These are phyloP conservation scores for Amaranthus cruentus DNA, from an alignment of 148 eudicot genomes.

Conservation along the genomic window DNA sequence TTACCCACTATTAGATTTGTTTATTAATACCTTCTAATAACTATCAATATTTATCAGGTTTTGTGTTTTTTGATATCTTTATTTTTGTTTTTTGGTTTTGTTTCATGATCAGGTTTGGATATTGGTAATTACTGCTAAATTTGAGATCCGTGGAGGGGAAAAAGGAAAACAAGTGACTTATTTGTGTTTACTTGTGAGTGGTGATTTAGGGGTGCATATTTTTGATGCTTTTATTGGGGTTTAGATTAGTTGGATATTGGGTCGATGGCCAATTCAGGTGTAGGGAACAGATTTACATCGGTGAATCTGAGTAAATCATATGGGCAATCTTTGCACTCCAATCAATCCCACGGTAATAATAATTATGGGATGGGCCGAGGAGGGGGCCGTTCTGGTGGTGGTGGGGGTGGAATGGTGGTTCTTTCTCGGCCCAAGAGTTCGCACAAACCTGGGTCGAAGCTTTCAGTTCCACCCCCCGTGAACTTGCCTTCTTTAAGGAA, in stretches of 20 bases:
- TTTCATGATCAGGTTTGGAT: slow-evolving; percentile 30
- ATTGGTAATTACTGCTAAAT: background rate
- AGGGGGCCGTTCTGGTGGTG: slow-evolving; percentile 28
- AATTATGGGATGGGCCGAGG: slow-evolving; percentile 53
- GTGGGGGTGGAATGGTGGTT: slow-evolving; percentile 81
- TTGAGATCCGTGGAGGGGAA: slow-evolving; percentile 21
- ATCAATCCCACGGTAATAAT: slow-evolving; percentile 26
- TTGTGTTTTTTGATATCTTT: background rate
- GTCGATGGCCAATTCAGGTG: slow-evolving; percentile 81
- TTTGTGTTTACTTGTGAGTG: background rate
- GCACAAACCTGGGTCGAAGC: slow-evolving; percentile 64
- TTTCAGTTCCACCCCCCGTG: slow-evolving; percentile 99
- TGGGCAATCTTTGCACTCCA: slow-evolving; percentile 50
- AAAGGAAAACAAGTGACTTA: slow-evolving; percentile 7
- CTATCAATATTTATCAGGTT: background rate
- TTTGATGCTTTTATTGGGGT: slow-evolving; percentile 58
- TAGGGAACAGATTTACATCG: slow-evolving; percentile 61
- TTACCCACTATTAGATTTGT: background rate
- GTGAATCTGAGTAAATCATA: slow-evolving; percentile 91
- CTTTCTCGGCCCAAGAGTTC: slow-evolving; percentile 62
- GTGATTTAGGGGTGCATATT: background rate
- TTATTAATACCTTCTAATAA: background rate
- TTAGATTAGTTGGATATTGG: slow-evolving; percentile 27
- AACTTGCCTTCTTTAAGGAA: slow-evolving; percentile 90
- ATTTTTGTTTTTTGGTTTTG: background rate